Base-by-base conservation (phyloP, 345 rosid species). In the Chamaenerion angustifolium region DNA sequence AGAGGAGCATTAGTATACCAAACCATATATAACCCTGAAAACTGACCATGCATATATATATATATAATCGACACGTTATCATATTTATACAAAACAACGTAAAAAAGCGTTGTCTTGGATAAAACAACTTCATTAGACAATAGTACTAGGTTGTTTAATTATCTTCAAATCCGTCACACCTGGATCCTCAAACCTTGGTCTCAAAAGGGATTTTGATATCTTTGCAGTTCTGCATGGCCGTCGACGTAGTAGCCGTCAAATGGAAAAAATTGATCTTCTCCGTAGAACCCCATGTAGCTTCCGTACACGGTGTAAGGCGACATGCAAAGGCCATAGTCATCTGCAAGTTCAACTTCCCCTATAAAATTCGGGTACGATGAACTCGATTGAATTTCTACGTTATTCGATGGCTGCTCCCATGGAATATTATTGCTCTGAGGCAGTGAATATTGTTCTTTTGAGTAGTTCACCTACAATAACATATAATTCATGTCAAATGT, bases 321-420 rank as follows among this genome's bases (percentile, higher is more conserved):
- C 43, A 59, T n/a, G 57, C 51, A 59, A 11, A 21, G 51, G 16
- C 57, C 11, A 0, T 37, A 46, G 16, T 59, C 63, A 51, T 75
- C 76, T 3, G 50, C 48, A 41, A 35, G 57, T 57, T 77, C 81
- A 37, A 70, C 59, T 51, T 71, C 88, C 68, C 80, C 79, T 1
- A 56, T 70, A 12, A 76, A 71, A 63, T 78, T 70, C 1, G 76
- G 61, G 75, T 55, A 73, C 0, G 77, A 65, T 51, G 81, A 70
- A 61, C 71, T 63, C 0, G 73, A 54, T 6, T 76, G 73, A 64
- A 75, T 64, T 8, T 78, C 82, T 52, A 16, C 52, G 18, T 63
- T 62, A 50, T 55, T 79, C 75, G 77, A 60, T 10, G 58, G 51
- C 27, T 50, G 41, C 67, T 49, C 46, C 42, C 60, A 75, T 13